A percentile compares a stretch with the other conserved stretches of the same genome.
Evolutionary conservation across 805 yeast species (phyloP).

Genomic region (Pichia exigua): DNA sequence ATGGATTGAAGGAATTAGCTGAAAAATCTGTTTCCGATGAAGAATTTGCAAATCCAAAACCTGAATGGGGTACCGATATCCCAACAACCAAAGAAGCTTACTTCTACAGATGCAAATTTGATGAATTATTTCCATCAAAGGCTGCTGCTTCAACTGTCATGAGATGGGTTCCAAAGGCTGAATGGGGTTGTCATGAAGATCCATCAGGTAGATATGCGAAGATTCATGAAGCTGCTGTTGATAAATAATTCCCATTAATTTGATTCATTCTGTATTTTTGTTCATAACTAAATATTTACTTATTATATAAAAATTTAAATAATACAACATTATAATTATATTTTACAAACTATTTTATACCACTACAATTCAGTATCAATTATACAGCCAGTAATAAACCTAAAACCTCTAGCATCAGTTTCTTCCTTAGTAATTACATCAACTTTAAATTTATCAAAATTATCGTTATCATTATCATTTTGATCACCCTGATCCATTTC

Average conservation of each 20-base stretch:
- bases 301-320: neutral
- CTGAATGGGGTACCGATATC: constrained; percentile 92
- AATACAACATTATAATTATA: neutral
- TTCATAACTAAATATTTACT: neutral
- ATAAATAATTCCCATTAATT: neutral
- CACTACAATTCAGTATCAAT: constrained; percentile 30
- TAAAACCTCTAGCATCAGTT: constrained; percentile 68
- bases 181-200: constrained; percentile 99
- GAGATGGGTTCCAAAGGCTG: constrained; percentile 99
- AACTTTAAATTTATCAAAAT: constrained; percentile 33
- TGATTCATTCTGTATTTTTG: neutral
- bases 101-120: constrained; percentile 97
- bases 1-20: constrained; percentile 92
- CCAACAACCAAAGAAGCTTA: constrained; percentile 98
- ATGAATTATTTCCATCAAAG: constrained; percentile 80
- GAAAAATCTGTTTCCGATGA: constrained; percentile 82
- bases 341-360: neutral
- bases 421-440: constrained; percentile 62
- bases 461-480: constrained; percentile 50
- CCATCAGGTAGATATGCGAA: constrained; percentile 97
- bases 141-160: constrained; percentile 95
- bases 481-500: constrained; percentile 55
- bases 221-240: constrained; percentile 69
- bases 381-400: constrained; percentile 45
- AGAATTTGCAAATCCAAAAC: constrained; percentile 81